These are phyloP conservation scores for Oryza glaberrima DNA, from an alignment of 176 grass and related monocot species.

Conservation along the genomic window DNA sequence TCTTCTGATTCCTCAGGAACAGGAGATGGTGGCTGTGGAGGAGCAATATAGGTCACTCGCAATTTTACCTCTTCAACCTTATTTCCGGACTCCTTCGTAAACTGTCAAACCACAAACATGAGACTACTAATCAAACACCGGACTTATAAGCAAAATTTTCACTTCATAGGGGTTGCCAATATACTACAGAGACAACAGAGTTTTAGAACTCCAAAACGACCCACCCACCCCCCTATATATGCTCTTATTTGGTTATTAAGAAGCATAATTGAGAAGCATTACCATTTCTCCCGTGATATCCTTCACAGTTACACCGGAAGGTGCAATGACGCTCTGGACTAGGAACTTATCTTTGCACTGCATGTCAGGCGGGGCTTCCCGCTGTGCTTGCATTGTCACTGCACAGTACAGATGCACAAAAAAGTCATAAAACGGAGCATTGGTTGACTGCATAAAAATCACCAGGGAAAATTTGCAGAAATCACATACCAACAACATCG, in stretches of 20 bases:
- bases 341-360: constrained; percentile 88
- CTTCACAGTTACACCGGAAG: constrained; percentile 49
- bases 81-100: constrained; percentile 70
- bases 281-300: constrained; percentile 71
- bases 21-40: constrained; percentile 87
- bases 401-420: constrained; percentile 24
- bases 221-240: background rate
- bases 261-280: constrained; percentile 26
- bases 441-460: background rate
- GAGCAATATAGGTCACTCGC: constrained; percentile 75
- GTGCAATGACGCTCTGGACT: constrained; percentile 61
- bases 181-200: background rate
- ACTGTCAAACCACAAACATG: constrained; percentile 44
- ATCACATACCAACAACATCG: constrained; percentile 69
- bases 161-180: background rate
- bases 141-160: background rate
- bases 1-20: constrained; percentile 91
- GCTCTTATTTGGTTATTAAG: background rate
- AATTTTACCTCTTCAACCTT: constrained; percentile 74
- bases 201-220: constrained; percentile 13
- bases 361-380: constrained; percentile 59
- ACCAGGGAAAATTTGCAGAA: background rate
- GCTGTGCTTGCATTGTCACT: constrained; percentile 83
- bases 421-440: constrained; percentile 6
- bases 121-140: background rate